Percentiles rank a stretch among this genome's conserved stretches.
Evolutionary conservation across 257 asterid genomes (phyloP).

Genomic region (Sherardia arvensis): DNA sequence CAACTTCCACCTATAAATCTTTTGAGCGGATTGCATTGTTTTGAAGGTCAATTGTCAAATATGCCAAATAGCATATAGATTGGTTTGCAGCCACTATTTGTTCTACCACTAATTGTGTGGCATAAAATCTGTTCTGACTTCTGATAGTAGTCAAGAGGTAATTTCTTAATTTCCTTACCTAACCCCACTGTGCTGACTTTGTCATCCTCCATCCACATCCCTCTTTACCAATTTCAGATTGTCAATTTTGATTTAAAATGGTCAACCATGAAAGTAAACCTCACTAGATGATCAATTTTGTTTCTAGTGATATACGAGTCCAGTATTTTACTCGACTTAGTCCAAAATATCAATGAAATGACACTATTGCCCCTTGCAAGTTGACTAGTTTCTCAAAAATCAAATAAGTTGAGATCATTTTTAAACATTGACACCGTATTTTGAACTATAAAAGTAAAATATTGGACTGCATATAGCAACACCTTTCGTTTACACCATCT

Average conservation of each 20-base stretch:
- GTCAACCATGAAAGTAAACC: neutral
- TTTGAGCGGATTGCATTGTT: neutral
- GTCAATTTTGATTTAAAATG: neutral
- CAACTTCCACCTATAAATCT: neutral
- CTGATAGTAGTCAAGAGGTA: neutral
- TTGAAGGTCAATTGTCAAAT: neutral
- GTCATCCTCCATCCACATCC: neutral
- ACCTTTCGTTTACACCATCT: too few relatives aligned
- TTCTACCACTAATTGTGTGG: too few relatives aligned
- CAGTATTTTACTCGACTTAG: too few relatives aligned
- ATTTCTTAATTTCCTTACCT: neutral
- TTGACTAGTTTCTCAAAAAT: too few relatives aligned
- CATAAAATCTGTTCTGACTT: neutral
- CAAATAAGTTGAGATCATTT: too few relatives aligned
- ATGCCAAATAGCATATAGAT: neutral
- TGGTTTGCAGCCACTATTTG: neutral
- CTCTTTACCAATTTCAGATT: neutral
- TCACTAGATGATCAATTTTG: too few relatives aligned
- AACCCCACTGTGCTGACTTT: neutral
- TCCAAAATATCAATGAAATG: too few relatives aligned
- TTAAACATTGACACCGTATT: too few relatives aligned
- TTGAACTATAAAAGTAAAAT: too few relatives aligned
- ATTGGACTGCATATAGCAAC: too few relatives aligned
- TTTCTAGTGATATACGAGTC: too few relatives aligned
- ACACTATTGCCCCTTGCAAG: too few relatives aligned